Percentiles rank a stretch among this genome's conserved stretches.
These are phyloP conservation scores for Avicennia marina DNA, from an alignment of 257 asterid species.

Conservation along the genomic window DNA sequence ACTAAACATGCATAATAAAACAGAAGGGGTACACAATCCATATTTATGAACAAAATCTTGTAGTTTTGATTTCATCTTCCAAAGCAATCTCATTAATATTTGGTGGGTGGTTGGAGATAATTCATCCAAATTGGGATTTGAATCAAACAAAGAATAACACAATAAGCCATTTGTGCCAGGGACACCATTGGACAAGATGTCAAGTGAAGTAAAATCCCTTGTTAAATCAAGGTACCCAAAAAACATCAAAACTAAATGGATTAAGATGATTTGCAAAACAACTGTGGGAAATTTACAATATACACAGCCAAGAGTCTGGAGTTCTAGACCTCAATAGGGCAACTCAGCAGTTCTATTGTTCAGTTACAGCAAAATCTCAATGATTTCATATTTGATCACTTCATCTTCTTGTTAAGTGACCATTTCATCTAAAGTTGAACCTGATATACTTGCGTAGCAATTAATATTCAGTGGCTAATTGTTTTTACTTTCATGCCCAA, in stretches of 20 bases:
- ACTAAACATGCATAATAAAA: background rate
- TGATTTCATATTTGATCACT: background rate
- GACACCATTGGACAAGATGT: background rate
- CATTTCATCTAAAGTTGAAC: no score
- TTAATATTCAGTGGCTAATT: no score
- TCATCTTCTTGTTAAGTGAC: no score
- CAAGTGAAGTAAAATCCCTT: background rate
- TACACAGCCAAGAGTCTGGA: background rate
- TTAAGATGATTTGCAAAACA: background rate
- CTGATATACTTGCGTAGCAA: no score
- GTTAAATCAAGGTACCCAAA: background rate
- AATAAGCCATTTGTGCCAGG: background rate
- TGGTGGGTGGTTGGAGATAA: no score
- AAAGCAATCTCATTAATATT: background rate
- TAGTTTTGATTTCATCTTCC: background rate
- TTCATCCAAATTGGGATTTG: background rate
- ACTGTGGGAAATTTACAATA: no score
- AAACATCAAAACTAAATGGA: no score
- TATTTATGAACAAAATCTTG: background rate
- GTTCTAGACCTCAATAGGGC: no score
- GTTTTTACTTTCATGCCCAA: no score
- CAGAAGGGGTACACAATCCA: background rate
- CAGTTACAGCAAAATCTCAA: background rate
- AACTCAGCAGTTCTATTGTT: background rate
- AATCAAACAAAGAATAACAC: background rate